Base-by-base conservation (phyloP, 106 monocot species). In the Acorus gramineus region DNA sequence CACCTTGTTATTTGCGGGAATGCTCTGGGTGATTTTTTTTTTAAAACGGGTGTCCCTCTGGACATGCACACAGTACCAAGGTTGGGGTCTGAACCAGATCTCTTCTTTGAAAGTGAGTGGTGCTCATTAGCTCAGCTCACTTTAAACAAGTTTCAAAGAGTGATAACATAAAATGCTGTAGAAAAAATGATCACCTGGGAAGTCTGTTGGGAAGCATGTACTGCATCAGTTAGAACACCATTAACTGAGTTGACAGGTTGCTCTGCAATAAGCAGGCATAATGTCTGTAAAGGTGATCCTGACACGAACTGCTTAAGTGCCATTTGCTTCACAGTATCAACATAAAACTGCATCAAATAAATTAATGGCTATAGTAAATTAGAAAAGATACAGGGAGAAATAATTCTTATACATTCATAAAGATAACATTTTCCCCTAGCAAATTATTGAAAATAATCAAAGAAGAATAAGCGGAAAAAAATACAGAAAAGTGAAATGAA, bases 241-340 rank as follows among this genome's bases (percentile, higher is more conserved):
- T 55, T 66, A 28, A 11, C 8, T 11, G 70, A 72, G 42, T 42
- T 70, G 10, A 85, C 92, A 65, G 98, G 92, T 76, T 89, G 85
- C 49, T 92, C 98, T 56, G 88, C 92, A 74, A 99, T 99, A 77
- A 99, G 87, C 8, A 99, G 81, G 69, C 85, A 92, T 47, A 99
- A 72, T 55, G 98, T 92, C 57, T 92, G 78, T 65, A 99, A 72
- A 70, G 98, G 98, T 58, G 98, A 92, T 54, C 98, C 98, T 50
- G 63, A 76, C 14, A 83, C 67, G 74, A 99, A 99, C 44, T 92
- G 92, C 6, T 50, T 66, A 42, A 86, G 79, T 47, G 98, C 98
- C 98, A 99, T 99, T 77, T 84, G 78, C 78, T 85, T 99, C 50
- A 99, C 98, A 45, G 98, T 86, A 69, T 99, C 98, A 65, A 74